These are phyloP conservation scores for Aspergillus egyptiacus DNA, from an alignment of 495 filamentous ascomycete genomes.

Conservation along the genomic window DNA sequence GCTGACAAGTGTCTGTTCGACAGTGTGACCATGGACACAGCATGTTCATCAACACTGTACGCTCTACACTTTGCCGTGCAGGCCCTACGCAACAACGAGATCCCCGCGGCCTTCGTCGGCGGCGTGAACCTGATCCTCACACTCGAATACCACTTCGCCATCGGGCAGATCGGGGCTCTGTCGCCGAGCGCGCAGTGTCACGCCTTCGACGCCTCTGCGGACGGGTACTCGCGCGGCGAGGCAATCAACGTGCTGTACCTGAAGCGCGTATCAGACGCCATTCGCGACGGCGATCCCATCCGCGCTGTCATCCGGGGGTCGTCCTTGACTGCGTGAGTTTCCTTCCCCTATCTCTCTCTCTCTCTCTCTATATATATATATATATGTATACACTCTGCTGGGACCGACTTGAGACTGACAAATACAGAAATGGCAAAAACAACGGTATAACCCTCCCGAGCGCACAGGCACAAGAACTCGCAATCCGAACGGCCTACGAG, in stretches of 20 bases:
- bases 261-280: constrained; percentile 28
- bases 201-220: constrained; percentile 54
- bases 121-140: constrained; percentile 38
- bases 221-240: constrained; percentile 63
- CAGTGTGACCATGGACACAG: constrained; percentile 28
- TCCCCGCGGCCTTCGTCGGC: constrained; percentile 34
- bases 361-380: no score
- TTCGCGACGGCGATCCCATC: constrained; percentile 34
- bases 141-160: constrained; percentile 24
- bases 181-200: constrained; percentile 35
- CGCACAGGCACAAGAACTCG: constrained; percentile 12
- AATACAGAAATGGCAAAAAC: constrained; percentile 23
- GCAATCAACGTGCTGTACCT: constrained; percentile 32
- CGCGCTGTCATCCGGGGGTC: constrained; percentile 37
- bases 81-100: constrained; percentile 31
- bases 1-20: constrained; percentile 3
- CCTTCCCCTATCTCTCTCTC: no score
- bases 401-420: not conserved
- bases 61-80: constrained; percentile 28
- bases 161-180: constrained; percentile 25
- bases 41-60: constrained; percentile 30
- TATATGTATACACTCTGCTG: not conserved
- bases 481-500: not conserved
- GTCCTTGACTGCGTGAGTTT: constrained; percentile 20
- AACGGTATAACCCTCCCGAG: constrained; percentile 3